Percentiles rank a stretch among this genome's conserved stretches.
These are phyloP conservation scores for Haplosporangium sp. DNA, from an alignment of 371 early-diverging fungal species.

Conservation along the genomic window DNA sequence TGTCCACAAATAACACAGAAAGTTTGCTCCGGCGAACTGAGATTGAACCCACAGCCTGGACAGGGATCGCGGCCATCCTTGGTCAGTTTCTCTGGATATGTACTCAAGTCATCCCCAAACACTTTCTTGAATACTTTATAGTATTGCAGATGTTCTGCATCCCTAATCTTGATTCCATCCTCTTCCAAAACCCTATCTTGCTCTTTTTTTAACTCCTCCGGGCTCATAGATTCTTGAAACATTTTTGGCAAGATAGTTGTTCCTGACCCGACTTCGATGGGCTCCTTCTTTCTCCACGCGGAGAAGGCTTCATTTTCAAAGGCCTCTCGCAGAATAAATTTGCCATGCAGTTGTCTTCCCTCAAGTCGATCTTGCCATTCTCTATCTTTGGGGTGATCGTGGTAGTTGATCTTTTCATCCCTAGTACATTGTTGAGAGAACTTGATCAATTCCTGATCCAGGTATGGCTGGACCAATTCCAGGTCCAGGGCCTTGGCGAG, in stretches of 20 bases:
- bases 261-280: conserved; percentile 68
- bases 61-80: conserved; percentile 64
- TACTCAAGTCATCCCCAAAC: conserved; percentile 41
- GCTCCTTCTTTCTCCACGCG: conserved; percentile 67
- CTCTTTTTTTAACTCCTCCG: conserved; percentile 41
- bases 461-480: conserved; percentile 61
- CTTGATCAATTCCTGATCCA: conserved; percentile 59
- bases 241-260: conserved; percentile 61
- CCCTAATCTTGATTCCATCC: conserved; percentile 62
- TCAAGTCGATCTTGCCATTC: conserved; percentile 54
- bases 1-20: conserved; percentile 70
- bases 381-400: conserved; percentile 28
- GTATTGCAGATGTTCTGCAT: conserved; percentile 65
- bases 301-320: conserved; percentile 63
- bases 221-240: conserved; percentile 43
- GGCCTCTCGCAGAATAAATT: conserved; percentile 63
- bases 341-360: conserved; percentile 60
- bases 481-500: conserved; percentile 57
- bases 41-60: conserved; percentile 63
- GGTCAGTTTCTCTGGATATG: conserved; percentile 30
- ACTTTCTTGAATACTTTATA: conserved; percentile 59
- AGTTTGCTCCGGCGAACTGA: conserved; percentile 57
- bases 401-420: conserved; percentile 56
- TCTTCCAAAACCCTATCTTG: conserved; percentile 38
- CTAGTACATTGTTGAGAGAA: conserved; percentile 60